Percentiles rank a stretch among this genome's conserved stretches.
These are phyloP conservation scores for Pyricularia pennisetigena DNA, from an alignment of 2,329 filamentous ascomycete species.

Conservation along the genomic window DNA sequence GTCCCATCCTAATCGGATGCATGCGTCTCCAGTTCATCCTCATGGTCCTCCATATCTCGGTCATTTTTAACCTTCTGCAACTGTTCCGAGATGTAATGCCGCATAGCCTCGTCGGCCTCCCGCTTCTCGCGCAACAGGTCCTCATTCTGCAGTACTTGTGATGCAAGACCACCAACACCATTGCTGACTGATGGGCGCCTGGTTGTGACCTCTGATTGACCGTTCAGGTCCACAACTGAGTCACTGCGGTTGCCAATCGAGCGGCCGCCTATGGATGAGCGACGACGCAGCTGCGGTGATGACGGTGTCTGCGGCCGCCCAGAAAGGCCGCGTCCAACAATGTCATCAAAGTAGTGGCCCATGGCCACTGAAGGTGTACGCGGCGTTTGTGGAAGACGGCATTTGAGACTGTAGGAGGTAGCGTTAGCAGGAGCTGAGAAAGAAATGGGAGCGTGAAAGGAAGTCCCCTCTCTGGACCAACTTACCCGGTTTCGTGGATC, in stretches of 20 bases:
- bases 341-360: conserved; percentile 81
- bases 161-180: conserved; percentile 1
- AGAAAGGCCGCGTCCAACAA: conserved; percentile 23
- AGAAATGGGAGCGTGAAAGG: not conserved
- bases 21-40: conserved; percentile 38
- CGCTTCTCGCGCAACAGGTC: conserved; percentile 36
- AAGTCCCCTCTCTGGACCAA: conserved; percentile 8
- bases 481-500: conserved; percentile 95
- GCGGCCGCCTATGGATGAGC: conserved; percentile 57
- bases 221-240: conserved; percentile 41
- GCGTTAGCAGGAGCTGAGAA: conserved; percentile 26
- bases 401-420: conserved; percentile 54
- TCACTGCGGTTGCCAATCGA: conserved; percentile 81
- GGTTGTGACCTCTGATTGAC: conserved; percentile 22
- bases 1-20: conserved; percentile 9
- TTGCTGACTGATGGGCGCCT: conserved; percentile 18
- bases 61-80: conserved; percentile 61
- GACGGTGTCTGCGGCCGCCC: conserved; percentile 25
- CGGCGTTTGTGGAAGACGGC: conserved; percentile 85
- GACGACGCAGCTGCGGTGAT: conserved; percentile 57
- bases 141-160: conserved; percentile 39
- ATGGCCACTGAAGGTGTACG: conserved; percentile 77
- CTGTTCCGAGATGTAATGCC: conserved; percentile 74
- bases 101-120: conserved; percentile 61
- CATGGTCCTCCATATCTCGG: conserved; percentile 28